Evolutionary conservation across 2,329 filamentous ascomycete species (phyloP).

Genomic region (Phyllosticta citribraziliensis): DNA sequence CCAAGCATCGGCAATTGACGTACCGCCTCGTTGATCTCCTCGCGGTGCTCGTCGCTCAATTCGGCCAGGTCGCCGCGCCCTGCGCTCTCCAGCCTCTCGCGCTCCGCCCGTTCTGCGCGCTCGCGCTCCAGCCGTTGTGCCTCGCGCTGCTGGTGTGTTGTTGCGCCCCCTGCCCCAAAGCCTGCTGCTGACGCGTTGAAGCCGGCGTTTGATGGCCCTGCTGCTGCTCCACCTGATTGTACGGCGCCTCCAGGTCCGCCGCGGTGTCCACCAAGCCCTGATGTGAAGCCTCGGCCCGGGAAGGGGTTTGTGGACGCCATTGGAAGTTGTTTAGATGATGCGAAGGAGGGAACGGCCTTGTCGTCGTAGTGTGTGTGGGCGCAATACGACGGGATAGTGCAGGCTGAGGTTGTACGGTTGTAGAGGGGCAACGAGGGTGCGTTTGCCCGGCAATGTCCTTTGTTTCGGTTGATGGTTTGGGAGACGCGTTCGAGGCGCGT

Average conservation of each 20-base stretch:
- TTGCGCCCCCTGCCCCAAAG: slow-evolving; percentile 35
- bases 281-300: slow-evolving; percentile 33
- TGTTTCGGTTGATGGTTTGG: slow-evolving; percentile 3
- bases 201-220: slow-evolving; percentile 13
- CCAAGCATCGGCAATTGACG: slow-evolving; percentile 24
- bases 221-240: neutral
- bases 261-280: slow-evolving; percentile 36
- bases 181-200: slow-evolving; percentile 21
- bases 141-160: slow-evolving; percentile 30
- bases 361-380: slow-evolving; percentile 12
- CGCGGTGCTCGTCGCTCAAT: slow-evolving; percentile 77
- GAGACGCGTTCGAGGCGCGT: slow-evolving; percentile 9
- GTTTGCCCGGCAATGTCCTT: neutral
- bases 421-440: neutral
- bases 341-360: slow-evolving; percentile 20
- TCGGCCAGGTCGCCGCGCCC: slow-evolving; percentile 41
- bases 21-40: slow-evolving; percentile 91
- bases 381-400: neutral
- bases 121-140: slow-evolving; percentile 31
- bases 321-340: slow-evolving; percentile 37
- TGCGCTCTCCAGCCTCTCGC: slow-evolving; percentile 36
- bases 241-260: slow-evolving; percentile 18
- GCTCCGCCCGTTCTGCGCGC: slow-evolving; percentile 30
- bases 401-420: neutral
- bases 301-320: slow-evolving; percentile 7